Conservation (phyloP, 129 eudicot species). For the Artemisia annua region DNA sequence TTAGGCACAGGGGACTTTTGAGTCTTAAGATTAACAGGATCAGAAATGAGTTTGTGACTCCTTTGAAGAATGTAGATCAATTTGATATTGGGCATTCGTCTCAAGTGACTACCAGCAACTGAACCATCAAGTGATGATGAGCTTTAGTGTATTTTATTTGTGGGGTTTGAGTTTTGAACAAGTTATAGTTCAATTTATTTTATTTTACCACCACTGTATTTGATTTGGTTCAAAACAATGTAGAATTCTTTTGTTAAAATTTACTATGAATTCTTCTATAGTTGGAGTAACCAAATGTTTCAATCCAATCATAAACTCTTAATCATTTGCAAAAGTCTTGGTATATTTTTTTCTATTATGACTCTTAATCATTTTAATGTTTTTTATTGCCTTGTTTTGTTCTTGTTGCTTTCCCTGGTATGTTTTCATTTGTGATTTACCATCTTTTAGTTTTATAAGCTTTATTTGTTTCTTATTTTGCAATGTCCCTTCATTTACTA, state of each 20-base stretch:
- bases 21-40: conserved; percentile 87
- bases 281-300: conserved; percentile 19
- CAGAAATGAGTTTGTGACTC: conserved; percentile 71
- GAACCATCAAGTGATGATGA: conserved; percentile 38
- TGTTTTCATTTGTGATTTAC: no score
- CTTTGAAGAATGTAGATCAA: conserved; percentile 73
- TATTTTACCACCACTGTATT: conserved; percentile 32
- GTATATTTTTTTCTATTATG: not conserved
- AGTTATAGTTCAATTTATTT: conserved; percentile 32
- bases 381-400: no score
- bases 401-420: no score
- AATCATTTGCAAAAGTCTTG: conserved; percentile 2
- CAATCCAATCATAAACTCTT: conserved; percentile 10
- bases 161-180: conserved; percentile 27
- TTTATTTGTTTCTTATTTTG: no score
- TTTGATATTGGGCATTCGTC: conserved; percentile 75
- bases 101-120: conserved; percentile 37
- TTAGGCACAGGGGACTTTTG: conserved; percentile 87
- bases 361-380: not conserved
- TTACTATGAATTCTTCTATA: conserved; percentile 26
- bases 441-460: no score
- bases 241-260: conserved; percentile 38
- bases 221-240: conserved; percentile 37
- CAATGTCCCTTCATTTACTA: no score
- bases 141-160: conserved; percentile 27